These are phyloP conservation scores for Fraxinus paxiana DNA, from an alignment of 305 asterid species.

Conservation along the genomic window DNA sequence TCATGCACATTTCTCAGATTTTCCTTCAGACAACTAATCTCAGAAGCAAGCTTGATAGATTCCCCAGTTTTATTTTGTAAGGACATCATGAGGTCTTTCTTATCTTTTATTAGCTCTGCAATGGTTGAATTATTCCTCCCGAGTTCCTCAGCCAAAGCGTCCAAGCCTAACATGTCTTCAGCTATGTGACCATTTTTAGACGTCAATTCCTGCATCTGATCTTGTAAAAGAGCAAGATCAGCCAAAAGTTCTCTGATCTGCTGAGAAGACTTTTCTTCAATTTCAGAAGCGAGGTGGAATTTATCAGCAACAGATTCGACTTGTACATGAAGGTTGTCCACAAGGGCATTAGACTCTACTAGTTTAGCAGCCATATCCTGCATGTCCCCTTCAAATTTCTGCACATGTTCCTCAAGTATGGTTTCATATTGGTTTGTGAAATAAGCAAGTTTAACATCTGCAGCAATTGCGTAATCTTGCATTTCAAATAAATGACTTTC, in stretches of 20 bases:
- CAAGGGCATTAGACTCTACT: conserved; percentile 56
- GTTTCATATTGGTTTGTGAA: conserved; percentile 46
- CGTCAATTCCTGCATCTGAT: conserved; percentile 58
- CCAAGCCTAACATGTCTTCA: conserved; percentile 51
- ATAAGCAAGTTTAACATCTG: conserved; percentile 57
- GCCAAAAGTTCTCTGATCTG: conserved; percentile 56
- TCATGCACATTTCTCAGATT: conserved; percentile 41
- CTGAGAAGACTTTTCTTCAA: conserved; percentile 50
- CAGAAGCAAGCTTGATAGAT: conserved; percentile 50
- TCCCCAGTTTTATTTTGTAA: conserved; percentile 53
- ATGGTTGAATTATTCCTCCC: conserved; percentile 44
- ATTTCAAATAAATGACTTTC: conserved; percentile 54
- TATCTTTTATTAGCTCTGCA: conserved; percentile 48
- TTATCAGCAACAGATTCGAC: conserved; percentile 62
- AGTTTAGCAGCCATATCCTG: conserved; percentile 47
- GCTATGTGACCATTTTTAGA: conserved; percentile 49
- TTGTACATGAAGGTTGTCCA: conserved; percentile 64
- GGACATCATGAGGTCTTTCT: conserved; percentile 42
- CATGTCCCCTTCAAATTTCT: conserved; percentile 50
- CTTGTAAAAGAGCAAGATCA: conserved; percentile 60
- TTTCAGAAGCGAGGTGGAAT: conserved; percentile 49
- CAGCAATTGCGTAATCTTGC: conserved; percentile 47
- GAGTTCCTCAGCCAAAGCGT: conserved; percentile 53
- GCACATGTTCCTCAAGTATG: conserved; percentile 38
- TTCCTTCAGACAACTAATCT: conserved; percentile 49